A percentile compares a stretch with the other conserved stretches of the same genome.
Conservation (phyloP, 2,329 filamentous ascomycete genomes). For the Parastagonospora avenae region DNA sequence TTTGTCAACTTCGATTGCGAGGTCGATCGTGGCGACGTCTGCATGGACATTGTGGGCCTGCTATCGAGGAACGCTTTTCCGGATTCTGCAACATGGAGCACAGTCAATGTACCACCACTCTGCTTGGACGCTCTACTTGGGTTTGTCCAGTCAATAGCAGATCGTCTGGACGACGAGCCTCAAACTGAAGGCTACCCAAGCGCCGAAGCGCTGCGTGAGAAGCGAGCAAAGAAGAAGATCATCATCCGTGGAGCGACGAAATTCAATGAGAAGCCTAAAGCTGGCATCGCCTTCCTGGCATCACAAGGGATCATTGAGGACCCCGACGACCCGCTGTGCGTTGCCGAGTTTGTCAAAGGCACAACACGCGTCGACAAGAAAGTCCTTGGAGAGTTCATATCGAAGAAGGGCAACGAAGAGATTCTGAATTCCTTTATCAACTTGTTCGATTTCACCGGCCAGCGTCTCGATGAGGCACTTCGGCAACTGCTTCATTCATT, state of each 20-base stretch:
- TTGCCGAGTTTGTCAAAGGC: conserved; percentile 86
- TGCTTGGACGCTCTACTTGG: conserved; percentile 90
- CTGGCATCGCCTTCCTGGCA: conserved; percentile 82
- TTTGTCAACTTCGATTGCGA: conserved; percentile 99
- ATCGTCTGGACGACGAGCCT: conserved; percentile 77
- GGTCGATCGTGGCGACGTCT: conserved; percentile 86
- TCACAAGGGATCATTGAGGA: conserved; percentile 85
- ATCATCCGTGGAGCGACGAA: conserved; percentile 87
- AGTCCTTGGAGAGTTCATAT: conserved; percentile 87
- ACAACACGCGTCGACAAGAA: conserved; percentile 90
- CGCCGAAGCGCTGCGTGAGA: conserved; percentile 67
- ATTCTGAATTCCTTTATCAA: conserved; percentile 83
- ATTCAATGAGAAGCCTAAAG: conserved; percentile 95
- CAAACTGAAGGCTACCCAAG: conserved; percentile 69
- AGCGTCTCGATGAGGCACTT: conserved; percentile 88
- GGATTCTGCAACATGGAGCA: conserved; percentile 98
- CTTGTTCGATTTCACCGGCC: conserved; percentile 84
- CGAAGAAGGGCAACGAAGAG: conserved; percentile 86
- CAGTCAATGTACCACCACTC: conserved; percentile 92
- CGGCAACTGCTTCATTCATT: conserved; percentile 88
- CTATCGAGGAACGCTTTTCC: conserved; percentile 93
- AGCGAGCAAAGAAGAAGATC: conserved; percentile 79
- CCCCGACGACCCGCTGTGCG: conserved; percentile 72
- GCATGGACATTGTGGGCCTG: conserved; percentile 92
- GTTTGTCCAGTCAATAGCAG: conserved; percentile 89